Conservation (phyloP, 192 early-diverging fungal genomes). For the Funneliformis mosseae region DNA sequence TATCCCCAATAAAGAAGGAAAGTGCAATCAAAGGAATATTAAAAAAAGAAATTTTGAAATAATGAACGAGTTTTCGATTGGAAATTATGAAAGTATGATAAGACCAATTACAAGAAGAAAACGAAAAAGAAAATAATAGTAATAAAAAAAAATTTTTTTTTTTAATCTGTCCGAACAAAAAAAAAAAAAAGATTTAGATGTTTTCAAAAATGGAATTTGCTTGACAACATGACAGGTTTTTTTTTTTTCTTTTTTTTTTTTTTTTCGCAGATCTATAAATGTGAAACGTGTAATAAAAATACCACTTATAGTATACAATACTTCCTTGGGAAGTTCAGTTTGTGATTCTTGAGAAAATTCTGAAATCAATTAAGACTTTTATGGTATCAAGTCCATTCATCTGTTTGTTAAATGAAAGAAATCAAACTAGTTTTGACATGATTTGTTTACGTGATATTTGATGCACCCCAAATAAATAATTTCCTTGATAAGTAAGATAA, state of each 20-base stretch:
- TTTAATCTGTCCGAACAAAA: no score
- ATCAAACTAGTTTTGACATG: no score
- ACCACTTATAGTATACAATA: no score
- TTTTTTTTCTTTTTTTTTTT: no score
- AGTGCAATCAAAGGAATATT: constrained; percentile 20
- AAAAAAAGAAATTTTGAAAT: constrained; percentile 44
- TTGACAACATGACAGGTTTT: background rate
- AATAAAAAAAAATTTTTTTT: background rate
- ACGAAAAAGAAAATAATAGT: background rate
- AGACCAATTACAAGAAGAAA: constrained; percentile 44
- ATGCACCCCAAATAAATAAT: no score
- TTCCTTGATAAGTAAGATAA: no score
- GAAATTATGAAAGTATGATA: constrained; percentile 42
- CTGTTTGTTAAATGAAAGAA: background rate
- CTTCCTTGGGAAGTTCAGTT: no score
- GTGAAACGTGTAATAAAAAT: no score
- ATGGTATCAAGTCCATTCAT: background rate
- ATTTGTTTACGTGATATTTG: no score
- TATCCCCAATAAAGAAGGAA: constrained; percentile 34
- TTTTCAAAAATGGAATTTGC: background rate
- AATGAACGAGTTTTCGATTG: constrained; percentile 46
- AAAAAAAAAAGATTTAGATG: background rate
- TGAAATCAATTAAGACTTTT: background rate
- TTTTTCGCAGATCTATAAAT: no score
- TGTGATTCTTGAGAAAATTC: no score